Evolutionary conservation across 805 yeast species (phyloP), one percentile per base, ranked within the genome.

Genomic region (Candida khao-thaluensis): DNA sequence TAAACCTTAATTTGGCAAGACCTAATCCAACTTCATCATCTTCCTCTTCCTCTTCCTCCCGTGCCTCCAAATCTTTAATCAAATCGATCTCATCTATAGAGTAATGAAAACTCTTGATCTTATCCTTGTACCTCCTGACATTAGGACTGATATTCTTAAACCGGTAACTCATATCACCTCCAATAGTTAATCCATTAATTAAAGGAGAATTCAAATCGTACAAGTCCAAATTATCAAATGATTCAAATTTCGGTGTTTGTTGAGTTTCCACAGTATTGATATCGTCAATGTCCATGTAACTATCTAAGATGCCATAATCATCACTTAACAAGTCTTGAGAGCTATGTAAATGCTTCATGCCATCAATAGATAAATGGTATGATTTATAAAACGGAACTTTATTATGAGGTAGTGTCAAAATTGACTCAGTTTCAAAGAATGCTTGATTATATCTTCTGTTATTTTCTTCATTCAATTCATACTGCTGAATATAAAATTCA

Each of bases 251-350:
- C 3, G 53, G 51, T 1, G 12, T 11, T 6, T 12, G 6, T n/a
- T 25, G 12, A 6, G 12, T 25, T 20, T 20, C 22, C 8, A 8
- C 22, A 7, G 17, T 7, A 9, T 15, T 24, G 7, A 6, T 18
- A 11, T 43, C 45, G 7, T 38, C 40, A 9, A 30, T 37, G 14
- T 41, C 48, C 27, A 63, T 39, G 41, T 63, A 63, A 37, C 54
- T 56, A 30, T 63, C 68, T 8, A 62, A 48, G 5, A 59, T 53
- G 38, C 59, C 90, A 15, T 59, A 52, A 22, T 46, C 48, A 17
- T 45, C 43, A 21, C 26, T 18, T 6, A 30, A 18, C 14, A 24
- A 29, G 5, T 43, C 45, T 7, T 48, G n/a, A 31, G 48, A 30
- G 23, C 43, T 23, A 17, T 17, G 25, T 10, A 12, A 27, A 7